Percentiles rank a stretch among this genome's conserved stretches.
These are phyloP conservation scores for Ailanthus altissimus DNA, from an alignment of 345 rosid genomes.

Conservation along the genomic window DNA sequence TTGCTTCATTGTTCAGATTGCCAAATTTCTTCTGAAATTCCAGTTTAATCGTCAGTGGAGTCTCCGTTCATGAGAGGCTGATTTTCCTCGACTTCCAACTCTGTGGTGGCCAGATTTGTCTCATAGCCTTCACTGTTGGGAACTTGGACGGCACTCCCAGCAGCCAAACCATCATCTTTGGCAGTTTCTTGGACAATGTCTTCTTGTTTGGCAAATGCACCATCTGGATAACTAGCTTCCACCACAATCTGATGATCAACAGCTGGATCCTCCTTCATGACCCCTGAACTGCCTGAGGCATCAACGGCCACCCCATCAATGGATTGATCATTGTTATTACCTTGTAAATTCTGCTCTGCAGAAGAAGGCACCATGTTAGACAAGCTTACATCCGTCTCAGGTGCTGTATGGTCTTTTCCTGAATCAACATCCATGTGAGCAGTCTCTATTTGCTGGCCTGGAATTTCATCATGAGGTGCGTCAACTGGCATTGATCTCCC, in stretches of 20 bases:
- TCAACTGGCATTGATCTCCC: constrained; percentile 24
- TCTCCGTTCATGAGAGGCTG: neutral
- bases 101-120: neutral
- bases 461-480: constrained; percentile 16
- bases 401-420: constrained; percentile 12
- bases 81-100: constrained; percentile 4
- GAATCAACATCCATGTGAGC: constrained; percentile 27
- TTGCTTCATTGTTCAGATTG: neutral
- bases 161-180: constrained; percentile 18
- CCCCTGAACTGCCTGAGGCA: constrained; percentile 12
- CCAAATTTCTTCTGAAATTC: neutral
- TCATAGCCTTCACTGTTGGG: constrained; percentile 17
- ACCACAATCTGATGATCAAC: constrained; percentile 3
- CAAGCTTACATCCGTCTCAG: constrained; percentile 19
- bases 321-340: constrained; percentile 20
- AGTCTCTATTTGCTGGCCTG: constrained; percentile 17
- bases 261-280: constrained; percentile 1
- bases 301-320: constrained; percentile 30
- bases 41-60: neutral
- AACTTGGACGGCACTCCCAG: constrained; percentile 30
- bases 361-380: constrained; percentile 15
- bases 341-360: constrained; percentile 16
- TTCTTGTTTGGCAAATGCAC: constrained; percentile 21
- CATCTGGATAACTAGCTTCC: constrained; percentile 22
- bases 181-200: constrained; percentile 21